These are phyloP conservation scores for Prosopis cineraria DNA, from an alignment of 306 rosid species.

Conservation along the genomic window DNA sequence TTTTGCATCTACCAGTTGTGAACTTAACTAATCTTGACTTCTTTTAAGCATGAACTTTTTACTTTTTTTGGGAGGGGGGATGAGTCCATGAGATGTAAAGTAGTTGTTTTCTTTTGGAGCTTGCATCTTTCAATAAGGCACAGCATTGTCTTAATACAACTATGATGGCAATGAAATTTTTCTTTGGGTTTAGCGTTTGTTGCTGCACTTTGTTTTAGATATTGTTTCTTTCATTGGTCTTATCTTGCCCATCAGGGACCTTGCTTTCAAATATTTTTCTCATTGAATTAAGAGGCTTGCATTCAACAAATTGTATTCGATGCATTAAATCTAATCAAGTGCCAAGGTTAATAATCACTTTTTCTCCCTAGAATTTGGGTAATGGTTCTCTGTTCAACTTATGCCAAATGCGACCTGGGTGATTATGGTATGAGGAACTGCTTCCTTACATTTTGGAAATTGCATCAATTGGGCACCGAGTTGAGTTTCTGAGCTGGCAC, in stretches of 20 bases:
- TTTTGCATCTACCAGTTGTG: too few relatives aligned
- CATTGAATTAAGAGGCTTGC: not conserved
- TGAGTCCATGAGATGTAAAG: too few relatives aligned
- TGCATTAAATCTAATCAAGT: not conserved
- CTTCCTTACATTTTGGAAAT: not conserved
- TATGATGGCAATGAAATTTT: not conserved
- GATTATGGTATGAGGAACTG: not conserved
- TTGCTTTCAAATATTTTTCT: not conserved
- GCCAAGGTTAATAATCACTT: not conserved
- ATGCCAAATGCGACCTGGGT: not conserved
- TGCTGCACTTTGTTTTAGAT: slow-evolving; percentile 3
- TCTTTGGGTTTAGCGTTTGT: not conserved
- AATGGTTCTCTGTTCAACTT: not conserved
- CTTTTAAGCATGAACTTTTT: too few relatives aligned
- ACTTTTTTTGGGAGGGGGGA: too few relatives aligned
- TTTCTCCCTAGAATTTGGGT: not conserved
- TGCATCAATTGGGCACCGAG: not conserved
- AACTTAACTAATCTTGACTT: too few relatives aligned
- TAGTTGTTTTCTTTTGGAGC: not conserved
- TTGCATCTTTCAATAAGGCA: not conserved
- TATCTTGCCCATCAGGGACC: not conserved
- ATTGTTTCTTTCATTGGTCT: not conserved
- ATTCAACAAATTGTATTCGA: not conserved
- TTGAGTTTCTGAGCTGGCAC: not conserved
- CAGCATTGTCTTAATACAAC: not conserved